Percentiles rank a stretch among this genome's conserved stretches.
Conservation (phyloP, 1,139 yeast species). For the Pichia kudriavzevii region DNA sequence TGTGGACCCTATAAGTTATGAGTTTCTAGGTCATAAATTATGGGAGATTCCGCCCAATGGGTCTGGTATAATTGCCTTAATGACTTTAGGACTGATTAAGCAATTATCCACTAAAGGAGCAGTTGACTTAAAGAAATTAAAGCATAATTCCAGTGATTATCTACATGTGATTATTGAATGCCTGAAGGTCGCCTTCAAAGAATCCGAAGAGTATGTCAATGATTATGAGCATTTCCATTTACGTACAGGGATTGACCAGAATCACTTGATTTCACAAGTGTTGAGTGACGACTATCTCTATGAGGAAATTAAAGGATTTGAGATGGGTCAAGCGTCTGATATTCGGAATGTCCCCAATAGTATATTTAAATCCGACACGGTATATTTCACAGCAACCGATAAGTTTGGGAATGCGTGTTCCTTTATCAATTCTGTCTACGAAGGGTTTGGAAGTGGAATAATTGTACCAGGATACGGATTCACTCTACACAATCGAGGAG, state of each 20-base stretch:
- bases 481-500: constrained; percentile 69
- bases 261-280: constrained; percentile 31
- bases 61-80: constrained; percentile 66
- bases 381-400: constrained; percentile 66
- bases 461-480: constrained; percentile 64
- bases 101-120: constrained; percentile 42
- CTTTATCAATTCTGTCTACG: constrained; percentile 69
- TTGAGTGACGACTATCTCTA: constrained; percentile 40
- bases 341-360: constrained; percentile 52
- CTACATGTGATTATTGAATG: constrained; percentile 62
- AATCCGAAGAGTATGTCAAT: constrained; percentile 67
- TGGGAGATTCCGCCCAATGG: constrained; percentile 86
- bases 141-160: constrained; percentile 68
- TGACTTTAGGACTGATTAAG: constrained; percentile 60
- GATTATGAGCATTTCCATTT: constrained; percentile 42
- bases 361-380: constrained; percentile 64
- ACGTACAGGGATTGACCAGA: constrained; percentile 20
- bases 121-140: constrained; percentile 38
- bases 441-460: constrained; percentile 66
- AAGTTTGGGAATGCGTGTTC: constrained; percentile 74
- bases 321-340: constrained; percentile 33
- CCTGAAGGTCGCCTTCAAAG: constrained; percentile 67
- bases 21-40: constrained; percentile 39
- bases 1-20: constrained; percentile 53
- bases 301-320: constrained; percentile 43